These are phyloP conservation scores for Termitomyces sp. DNA, from an alignment of 768 basidiomycete genomes.

Conservation along the genomic window DNA sequence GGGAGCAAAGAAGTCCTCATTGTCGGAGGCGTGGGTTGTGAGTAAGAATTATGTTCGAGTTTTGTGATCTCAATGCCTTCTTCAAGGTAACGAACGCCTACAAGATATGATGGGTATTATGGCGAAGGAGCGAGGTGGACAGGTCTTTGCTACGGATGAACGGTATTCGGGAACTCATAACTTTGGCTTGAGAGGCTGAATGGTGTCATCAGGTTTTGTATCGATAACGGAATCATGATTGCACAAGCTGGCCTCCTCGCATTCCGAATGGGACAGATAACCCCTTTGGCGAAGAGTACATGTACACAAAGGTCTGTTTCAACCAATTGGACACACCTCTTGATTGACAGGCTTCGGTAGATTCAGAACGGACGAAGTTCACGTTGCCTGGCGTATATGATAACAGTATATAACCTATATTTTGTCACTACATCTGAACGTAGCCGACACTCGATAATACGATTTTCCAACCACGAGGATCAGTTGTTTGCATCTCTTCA, in stretches of 20 bases:
- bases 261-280: conserved; percentile 85
- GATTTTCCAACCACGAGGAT: conserved; percentile 45
- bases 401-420: background rate
- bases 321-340: background rate
- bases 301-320: conserved; percentile 82
- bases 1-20: conserved; percentile 94
- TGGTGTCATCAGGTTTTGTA: conserved; percentile 71
- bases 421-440: conserved; percentile 1
- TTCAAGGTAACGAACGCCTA: conserved; percentile 79
- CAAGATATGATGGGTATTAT: conserved; percentile 99
- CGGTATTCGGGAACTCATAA: conserved; percentile 42
- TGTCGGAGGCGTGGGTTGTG: conserved; percentile 99
- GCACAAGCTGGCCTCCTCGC: conserved; percentile 94
- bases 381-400: conserved; percentile 82
- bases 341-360: conserved; percentile 32
- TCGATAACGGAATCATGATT: conserved; percentile 99
- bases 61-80: background rate
- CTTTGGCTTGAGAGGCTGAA: background rate
- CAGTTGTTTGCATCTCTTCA: conserved; percentile 34
- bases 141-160: conserved; percentile 94
- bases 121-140: conserved; percentile 84
- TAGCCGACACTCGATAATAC: conserved; percentile 46
- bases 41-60: conserved; percentile 25
- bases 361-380: conserved; percentile 92
- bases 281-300: conserved; percentile 71